These are phyloP conservation scores for Trichosporon ovoides DNA, from an alignment of 1,284 basidiomycete genomes.

Conservation along the genomic window DNA sequence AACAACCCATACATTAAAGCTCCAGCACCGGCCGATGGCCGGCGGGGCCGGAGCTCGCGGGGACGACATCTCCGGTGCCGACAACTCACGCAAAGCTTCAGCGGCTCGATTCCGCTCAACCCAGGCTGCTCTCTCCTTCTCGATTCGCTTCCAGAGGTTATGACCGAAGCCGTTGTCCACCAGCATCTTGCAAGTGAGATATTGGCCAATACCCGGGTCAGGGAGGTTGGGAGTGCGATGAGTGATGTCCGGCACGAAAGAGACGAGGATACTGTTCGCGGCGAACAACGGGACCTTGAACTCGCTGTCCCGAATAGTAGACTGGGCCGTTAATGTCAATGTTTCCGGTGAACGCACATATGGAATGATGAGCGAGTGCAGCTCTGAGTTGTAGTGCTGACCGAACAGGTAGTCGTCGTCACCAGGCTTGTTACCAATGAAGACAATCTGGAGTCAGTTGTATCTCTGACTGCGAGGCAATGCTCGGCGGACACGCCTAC, in stretches of 20 bases:
- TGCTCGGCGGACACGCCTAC: not conserved
- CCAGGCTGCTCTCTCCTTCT: conserved; percentile 33
- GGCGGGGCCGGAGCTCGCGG: not conserved
- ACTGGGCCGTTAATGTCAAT: conserved; percentile 2
- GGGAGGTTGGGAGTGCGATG: conserved; percentile 24
- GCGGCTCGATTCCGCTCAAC: conserved; percentile 24
- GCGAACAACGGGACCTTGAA: conserved; percentile 43
- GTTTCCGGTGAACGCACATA: conserved; percentile 22
- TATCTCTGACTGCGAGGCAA: not conserved
- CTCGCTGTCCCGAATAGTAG: conserved; percentile 19
- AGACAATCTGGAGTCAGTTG: conserved; percentile 27
- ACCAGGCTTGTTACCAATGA: conserved; percentile 14
- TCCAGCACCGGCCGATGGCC: not conserved
- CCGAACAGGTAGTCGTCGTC: conserved; percentile 10
- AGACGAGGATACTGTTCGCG: conserved; percentile 35
- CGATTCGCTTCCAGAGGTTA: conserved; percentile 41
- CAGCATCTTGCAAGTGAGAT: conserved; percentile 30
- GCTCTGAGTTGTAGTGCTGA: conserved; percentile 17
- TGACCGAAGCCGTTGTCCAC: conserved; percentile 40
- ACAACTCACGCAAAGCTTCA: conserved; percentile 38
- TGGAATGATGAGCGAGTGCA: conserved; percentile 33
- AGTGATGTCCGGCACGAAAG: conserved; percentile 31
- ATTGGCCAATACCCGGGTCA: conserved; percentile 30
- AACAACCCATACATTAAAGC: no score
- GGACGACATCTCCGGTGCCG: not conserved